These are phyloP conservation scores for Asterionellopsis glacialis DNA, from an alignment of 108 stramenopile species.

Conservation along the genomic window DNA sequence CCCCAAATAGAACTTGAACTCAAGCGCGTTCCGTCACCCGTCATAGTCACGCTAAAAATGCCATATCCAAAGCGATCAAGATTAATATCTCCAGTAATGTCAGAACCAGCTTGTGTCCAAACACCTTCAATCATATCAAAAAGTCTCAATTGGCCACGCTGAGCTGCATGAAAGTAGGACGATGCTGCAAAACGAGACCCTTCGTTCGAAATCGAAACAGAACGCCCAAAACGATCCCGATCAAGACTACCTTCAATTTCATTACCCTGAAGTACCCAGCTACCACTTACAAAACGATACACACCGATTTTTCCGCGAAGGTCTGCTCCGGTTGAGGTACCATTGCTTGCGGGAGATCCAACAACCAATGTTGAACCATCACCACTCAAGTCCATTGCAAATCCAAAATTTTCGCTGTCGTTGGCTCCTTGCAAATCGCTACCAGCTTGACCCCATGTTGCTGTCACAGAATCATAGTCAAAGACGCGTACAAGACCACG, in stretches of 20 bases:
- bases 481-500: constrained; percentile 3
- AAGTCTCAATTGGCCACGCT: background rate
- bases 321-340: background rate
- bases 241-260: constrained; percentile 13
- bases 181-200: constrained; percentile 31
- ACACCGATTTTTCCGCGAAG: constrained; percentile 1
- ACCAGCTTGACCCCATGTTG: background rate
- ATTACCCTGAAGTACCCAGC: constrained; percentile 30
- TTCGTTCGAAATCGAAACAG: constrained; percentile 30
- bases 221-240: constrained; percentile 29
- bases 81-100: background rate
- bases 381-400: constrained; percentile 5
- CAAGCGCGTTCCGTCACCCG: background rate
- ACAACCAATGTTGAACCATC: constrained; percentile 9
- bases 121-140: background rate
- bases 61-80: constrained; percentile 8
- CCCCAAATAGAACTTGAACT: background rate
- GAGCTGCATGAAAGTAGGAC: background rate
- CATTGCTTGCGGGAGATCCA: constrained; percentile 9
- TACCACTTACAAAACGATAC: background rate
- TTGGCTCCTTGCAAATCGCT: background rate
- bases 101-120: background rate
- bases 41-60: background rate
- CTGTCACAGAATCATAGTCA: background rate
- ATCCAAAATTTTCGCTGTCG: background rate